phyloP scores from a whole-genome alignment of 129 eudicot species.

The Sambucus nigra region DNA sequence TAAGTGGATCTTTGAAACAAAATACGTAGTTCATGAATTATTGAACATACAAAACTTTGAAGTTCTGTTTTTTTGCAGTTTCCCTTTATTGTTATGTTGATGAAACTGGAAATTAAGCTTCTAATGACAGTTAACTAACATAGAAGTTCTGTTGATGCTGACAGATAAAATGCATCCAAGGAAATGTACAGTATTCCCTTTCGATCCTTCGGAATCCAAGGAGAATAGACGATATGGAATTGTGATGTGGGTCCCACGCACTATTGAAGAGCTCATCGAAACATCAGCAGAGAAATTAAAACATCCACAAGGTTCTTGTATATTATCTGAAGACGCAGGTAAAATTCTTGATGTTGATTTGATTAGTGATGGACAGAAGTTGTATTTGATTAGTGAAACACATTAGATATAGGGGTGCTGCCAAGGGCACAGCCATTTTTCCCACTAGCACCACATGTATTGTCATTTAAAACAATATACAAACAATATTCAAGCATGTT shows the following conservation, averaged over 20 bases:
- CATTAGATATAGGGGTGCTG: slow-evolving; percentile 14
- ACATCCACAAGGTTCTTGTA: slow-evolving; percentile 23
- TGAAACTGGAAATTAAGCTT: too few species aligned
- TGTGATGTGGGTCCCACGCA: slow-evolving; percentile 71
- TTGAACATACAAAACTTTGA: too few species aligned
- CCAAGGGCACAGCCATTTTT: background rate
- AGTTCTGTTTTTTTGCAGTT: too few species aligned
- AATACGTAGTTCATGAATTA: too few species aligned
- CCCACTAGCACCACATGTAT: slow-evolving; percentile 7
- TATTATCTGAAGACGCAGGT: slow-evolving; percentile 86
- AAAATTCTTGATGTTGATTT: slow-evolving; percentile 68
- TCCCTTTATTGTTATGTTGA: too few species aligned
- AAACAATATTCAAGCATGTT: background rate
- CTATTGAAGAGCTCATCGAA: slow-evolving; percentile 67
- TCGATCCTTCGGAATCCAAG: slow-evolving; percentile 52
- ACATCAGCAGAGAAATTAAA: slow-evolving; percentile 37
- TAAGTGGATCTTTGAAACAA: too few species aligned
- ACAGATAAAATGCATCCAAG: slow-evolving; percentile 41
- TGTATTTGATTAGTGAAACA: slow-evolving; percentile 53
- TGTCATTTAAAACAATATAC: background rate
- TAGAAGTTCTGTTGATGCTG: too few species aligned
- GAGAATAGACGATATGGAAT: slow-evolving; percentile 45
- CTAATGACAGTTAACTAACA: too few species aligned
- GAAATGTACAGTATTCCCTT: slow-evolving; percentile 83
- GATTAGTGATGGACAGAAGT: slow-evolving; percentile 68